Evolutionary conservation across 345 rosid species (phyloP), one percentile per base, ranked within the genome.

Genomic region (Schrenkiella parvula): DNA sequence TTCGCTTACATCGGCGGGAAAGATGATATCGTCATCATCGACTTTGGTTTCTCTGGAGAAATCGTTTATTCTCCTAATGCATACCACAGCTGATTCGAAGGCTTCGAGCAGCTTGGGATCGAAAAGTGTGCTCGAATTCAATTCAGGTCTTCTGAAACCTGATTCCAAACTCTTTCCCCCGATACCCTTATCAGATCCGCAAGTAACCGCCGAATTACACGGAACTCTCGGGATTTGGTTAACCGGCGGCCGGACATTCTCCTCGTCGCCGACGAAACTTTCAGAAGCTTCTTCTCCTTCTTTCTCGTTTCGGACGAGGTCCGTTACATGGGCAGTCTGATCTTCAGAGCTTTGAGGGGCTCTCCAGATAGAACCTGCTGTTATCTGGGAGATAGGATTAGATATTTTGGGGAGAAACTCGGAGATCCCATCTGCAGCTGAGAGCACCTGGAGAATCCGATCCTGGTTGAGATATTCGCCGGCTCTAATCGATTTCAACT

Each of bases 41-140:
- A 52, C 17, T 59, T 14, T 74, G 13, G 53, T 0, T 19, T 67
- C 62, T 59, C 44, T 28, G 22, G 71, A 28, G 3, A 72, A 84
- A 74, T 85, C 86, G 43, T 75, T 72, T 42, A 81, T 56, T 68
- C 65, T 78, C 17, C 66, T 50, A 21, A 81, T 85, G 50, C 84
- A 82, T 17, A 59, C 73, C 46, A 84, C 89, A 0, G 90, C 93
- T 64, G 68, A 73, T 66, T 86, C 85, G 29, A 89, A 93, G 3
- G 93, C 93, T 2, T 85, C 86, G 7, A 89, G 78, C 2, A 93
- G 78, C 25, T 86, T 86, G 1, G 97, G 98, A 64, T 90, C 96
- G 39, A 93, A 93, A 13, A 90, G 91, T 29, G 78, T 86, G 15
- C 63, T 68, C 11, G 97, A 87, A 64, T 87, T 79, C 84, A 86